Evolutionary conservation across 768 basidiomycete genomes (phyloP), one percentile per base, ranked within the genome.

Genomic region (Naganishia vishniacii): DNA sequence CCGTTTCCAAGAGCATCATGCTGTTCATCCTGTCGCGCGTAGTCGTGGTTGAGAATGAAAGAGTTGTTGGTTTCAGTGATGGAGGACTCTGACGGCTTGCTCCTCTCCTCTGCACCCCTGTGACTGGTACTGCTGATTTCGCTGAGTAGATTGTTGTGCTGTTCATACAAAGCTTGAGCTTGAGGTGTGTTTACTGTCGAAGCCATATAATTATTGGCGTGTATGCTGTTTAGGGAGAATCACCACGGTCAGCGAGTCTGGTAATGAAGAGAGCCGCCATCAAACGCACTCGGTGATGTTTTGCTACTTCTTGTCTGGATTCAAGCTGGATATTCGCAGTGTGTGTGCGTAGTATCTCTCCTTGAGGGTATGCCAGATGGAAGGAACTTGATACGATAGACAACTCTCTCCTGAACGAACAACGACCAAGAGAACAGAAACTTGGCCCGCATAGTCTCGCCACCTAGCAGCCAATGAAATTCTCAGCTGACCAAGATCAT

Each of bases 151-250:
- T 29, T 37, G 13, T 56, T 34, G 53, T 40, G 37, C 20, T 37
- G 32, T 20, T 56, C 8, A 16, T 56, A 56, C 53, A 56, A 56
- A 56, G 37, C 53, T 56, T 56, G 53, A 56, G 53, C 53, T 56
- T 56, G 53, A 40, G 53, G 53, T 18, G 53, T 56, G 23, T 3
- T 56, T 40, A 56, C 34, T 56, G 53, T 56, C 53, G 53, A 56
- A 56, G 53, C 53, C 53, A 56, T 56, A 56, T 56, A 56, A 56
- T 56, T 12, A 56, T 56, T 56, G 53, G 53, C 53, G 53, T 37
- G 28, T n/a, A n/a, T n/a, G 34, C 15, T 56, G 34, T 12, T 20
- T 56, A 7, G 34, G 34, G 8, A 15, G 20, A 4, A 40, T 11
- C 11, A 15, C 12, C 15, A 34, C 11, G 18, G 20, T 56, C 31